Base-by-base conservation (phyloP, 1,139 yeast genomes). In the Saccharomyces hybrid region DNA sequence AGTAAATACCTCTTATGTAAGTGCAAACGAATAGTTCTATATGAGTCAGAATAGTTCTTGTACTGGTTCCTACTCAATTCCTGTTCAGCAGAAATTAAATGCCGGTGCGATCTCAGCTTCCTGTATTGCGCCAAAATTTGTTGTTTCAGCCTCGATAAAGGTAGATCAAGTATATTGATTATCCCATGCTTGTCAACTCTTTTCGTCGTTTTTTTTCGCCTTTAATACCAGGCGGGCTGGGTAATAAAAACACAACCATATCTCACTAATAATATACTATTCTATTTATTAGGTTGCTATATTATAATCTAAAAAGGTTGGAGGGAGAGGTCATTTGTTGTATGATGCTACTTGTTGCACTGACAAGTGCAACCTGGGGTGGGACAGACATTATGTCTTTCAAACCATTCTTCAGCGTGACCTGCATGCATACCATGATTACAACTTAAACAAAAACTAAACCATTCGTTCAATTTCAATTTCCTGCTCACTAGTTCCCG, bases 361-460 rank as follows among this genome's bases (percentile, higher is more conserved):
- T 82, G 75, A 67, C 98, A 93, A 51, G 78, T 77, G 64, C 98
- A 93, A 53, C 90, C 96, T 0, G 98, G 96, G 2, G 91, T 96
- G 0, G 99, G 97, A 67, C 99, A 93, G 2, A 88, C 81, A 55
- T 80, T 81, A 64, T 91, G 96, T 68, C 84, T 85, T 19, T 85
- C 79, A 67, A 93, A 93, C 98, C 98, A 93, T 65, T 89, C 96
- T 62, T 87, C 90, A 0, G 98, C 97, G 69, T 93, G 98, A 14
- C 86, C 89, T 0, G 96, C 91, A 72, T 93, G 99, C 78, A 86
- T 83, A 1, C 97, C 96, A 66, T 93, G 98, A 67, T 86, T 88
- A 68, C 98, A 93, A 28, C 85, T 82, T 60, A 93, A 74, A 67
- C 99, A 93, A 70, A 89, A 89, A 61, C 95, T 88, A 61, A 93